Conservation (phyloP, 2,329 filamentous ascomycete genomes). For the Exophiala sideris region DNA sequence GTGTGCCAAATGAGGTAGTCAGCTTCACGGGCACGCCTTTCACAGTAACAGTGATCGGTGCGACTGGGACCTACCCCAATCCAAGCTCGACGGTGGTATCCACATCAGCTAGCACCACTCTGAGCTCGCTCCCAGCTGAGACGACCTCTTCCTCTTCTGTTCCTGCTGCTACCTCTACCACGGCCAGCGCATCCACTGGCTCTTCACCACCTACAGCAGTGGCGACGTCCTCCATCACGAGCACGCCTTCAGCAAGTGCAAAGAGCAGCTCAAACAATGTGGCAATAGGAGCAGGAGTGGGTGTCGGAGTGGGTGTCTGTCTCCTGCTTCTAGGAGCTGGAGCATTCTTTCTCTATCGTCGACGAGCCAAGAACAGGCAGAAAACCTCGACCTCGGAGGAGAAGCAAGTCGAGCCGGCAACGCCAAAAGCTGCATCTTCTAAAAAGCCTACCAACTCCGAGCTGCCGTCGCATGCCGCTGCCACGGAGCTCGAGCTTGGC, state of each 20-base stretch:
- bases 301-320: slow-evolving; percentile 5
- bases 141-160: background rate
- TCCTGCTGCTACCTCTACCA: background rate
- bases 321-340: background rate
- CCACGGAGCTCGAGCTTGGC: too few relatives aligned
- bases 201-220: background rate
- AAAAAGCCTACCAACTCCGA: too few relatives aligned
- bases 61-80: slow-evolving; percentile 4
- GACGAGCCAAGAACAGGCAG: background rate
- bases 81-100: background rate
- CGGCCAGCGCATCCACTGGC: background rate
- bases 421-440: too few relatives aligned
- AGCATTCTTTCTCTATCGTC: background rate
- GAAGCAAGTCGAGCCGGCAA: too few relatives aligned
- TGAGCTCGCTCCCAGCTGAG: background rate
- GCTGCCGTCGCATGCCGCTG: too few relatives aligned
- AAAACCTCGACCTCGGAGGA: too few relatives aligned
- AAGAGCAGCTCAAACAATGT: background rate
- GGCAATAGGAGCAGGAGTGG: slow-evolving; percentile 8
- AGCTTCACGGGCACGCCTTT: slow-evolving; percentile 11
- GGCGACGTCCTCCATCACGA: background rate
- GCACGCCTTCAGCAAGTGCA: background rate
- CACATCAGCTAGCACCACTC: background rate
- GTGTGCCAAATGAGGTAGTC: slow-evolving; percentile 1
- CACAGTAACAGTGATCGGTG: slow-evolving; percentile 6